Base-by-base conservation (phyloP, 345 rosid genomes). In the Salix dunnii region DNA sequence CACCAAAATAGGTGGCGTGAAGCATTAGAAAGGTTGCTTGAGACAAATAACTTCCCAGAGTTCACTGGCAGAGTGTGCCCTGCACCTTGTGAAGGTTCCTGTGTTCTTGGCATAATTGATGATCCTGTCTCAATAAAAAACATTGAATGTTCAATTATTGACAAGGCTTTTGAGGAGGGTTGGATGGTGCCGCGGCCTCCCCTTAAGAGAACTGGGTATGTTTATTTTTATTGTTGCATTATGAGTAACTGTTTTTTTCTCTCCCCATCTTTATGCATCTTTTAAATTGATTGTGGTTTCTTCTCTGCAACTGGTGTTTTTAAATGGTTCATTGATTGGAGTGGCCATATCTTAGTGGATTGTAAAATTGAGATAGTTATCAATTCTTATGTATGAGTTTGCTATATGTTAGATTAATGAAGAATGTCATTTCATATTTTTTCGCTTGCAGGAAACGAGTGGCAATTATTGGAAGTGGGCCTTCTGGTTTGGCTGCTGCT, bases 1-100 rank as follows among this genome's bases (percentile, higher is more conserved):
- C 90, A 96, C 83, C 99, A 96, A 78, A 94, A 96, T 82, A 89
- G 99, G 85, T 96, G 99, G 99, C 91, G 88, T 30, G 98, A 96
- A 82, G 99, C 99, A n/a, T 84, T 96, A 42, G 91, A 90, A 70
- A 91, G 99, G 40, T 90, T 96, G 60, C 95, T 94, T 12, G 98
- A 96, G 90, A 96, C 99, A 0, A 96, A 96, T 78, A 96, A 94
- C 87, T 96, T 96, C 74, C 99, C 99, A 8, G 99, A 96, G 79
- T 96, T 96, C 74, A 96, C 99, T 27, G 99, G 99, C 53, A 85
- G 99, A n/a, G 99, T 96, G 30, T 96, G 99, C 79, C 98, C 99
- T 82, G 99, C 99, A 71, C 99, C 99, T 7, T 96, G 99, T 80
- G 99, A 96, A 87, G 99, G 99, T 70, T 91, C 99, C 70, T 96